These are phyloP conservation scores for Saccharomycopsis schoenii DNA, from an alignment of 805 yeast genomes.

Conservation along the genomic window DNA sequence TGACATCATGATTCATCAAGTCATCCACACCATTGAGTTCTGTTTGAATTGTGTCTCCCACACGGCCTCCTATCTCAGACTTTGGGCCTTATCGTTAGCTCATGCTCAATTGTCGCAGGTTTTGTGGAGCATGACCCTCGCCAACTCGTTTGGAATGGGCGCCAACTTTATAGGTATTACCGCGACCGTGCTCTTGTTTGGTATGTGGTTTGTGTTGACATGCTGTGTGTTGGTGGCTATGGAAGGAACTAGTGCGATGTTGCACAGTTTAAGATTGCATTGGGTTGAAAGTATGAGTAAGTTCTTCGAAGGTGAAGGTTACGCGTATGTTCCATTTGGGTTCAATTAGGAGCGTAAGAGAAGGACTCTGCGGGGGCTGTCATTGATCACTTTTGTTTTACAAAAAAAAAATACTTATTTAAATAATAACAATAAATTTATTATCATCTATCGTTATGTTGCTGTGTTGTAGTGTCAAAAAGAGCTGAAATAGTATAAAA, in stretches of 20 bases:
- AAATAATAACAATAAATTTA: no score
- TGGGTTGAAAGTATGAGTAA: conserved; percentile 83
- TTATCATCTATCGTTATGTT: no score
- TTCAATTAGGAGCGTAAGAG: conserved; percentile 25
- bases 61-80: conserved; percentile 66
- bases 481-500: no score
- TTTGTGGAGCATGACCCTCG: conserved; percentile 67
- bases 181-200: conserved; percentile 49
- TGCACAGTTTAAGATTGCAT: conserved; percentile 65
- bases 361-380: no score
- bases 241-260: conserved; percentile 85
- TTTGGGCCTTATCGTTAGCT: conserved; percentile 73
- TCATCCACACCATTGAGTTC: conserved; percentile 71
- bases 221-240: conserved; percentile 60
- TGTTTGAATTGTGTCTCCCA: conserved; percentile 73
- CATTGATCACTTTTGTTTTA: no score
- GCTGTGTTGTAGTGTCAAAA: no score
- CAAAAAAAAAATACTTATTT: neutral
- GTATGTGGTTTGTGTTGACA: conserved; percentile 67
- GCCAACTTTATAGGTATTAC: conserved; percentile 28
- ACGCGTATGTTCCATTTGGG: conserved; percentile 53
- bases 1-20: conserved; percentile 69
- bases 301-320: conserved; percentile 70
- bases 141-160: conserved; percentile 46
- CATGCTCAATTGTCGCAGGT: conserved; percentile 72